Base-by-base conservation (phyloP, 495 filamentous ascomycete genomes). In the Xylaria scruposa region DNA sequence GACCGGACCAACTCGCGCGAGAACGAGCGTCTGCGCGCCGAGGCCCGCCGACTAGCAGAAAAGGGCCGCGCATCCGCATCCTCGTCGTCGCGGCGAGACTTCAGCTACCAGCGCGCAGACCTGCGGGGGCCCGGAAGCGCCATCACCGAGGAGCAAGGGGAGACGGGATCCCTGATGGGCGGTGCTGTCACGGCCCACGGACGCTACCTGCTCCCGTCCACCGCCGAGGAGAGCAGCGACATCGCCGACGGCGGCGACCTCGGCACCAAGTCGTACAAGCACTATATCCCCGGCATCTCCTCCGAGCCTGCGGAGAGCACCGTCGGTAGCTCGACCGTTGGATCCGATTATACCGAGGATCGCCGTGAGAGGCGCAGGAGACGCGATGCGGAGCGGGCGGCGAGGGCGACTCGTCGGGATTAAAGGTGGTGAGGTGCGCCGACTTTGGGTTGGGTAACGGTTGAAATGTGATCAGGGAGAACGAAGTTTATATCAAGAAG, bases 201-300 rank as follows among this genome's bases (percentile, higher is more conserved):
- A 61, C 33, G 73, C 4, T 73, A 72, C 79, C 38, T 82, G 74
- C 61, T 82, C 56, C 81, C 85, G 0, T 84, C 86, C 51, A 26
- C 56, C 1, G 26, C 36, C 53, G 47, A 85, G 86, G 77, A 29
- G 15, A 17, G 88, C 86, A 84, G 82, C 77, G 78, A 85, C 75
- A 69, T 86, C 82, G 72, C 82, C 78, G 80, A 87, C 8, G 87
- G 88, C 64, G 88, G 88, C 69, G 89, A 88, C 1, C 79, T 88
- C 15, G 94, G 94, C 29, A 96, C 93, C 24, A 94, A 93, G 85
- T 89, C 87, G 60, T 97, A 97, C 78, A 88, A 87, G 71, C 93
- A 95, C 79, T 85, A 90, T 1, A 93, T 95, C 73, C 92, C 94
- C 0, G 93, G 93, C 1, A 80, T 95, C 76, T 90, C 85, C 42